phyloP scores from a whole-genome alignment of 768 basidiomycete genomes.

The Naganishia vaughanmartiniae region DNA sequence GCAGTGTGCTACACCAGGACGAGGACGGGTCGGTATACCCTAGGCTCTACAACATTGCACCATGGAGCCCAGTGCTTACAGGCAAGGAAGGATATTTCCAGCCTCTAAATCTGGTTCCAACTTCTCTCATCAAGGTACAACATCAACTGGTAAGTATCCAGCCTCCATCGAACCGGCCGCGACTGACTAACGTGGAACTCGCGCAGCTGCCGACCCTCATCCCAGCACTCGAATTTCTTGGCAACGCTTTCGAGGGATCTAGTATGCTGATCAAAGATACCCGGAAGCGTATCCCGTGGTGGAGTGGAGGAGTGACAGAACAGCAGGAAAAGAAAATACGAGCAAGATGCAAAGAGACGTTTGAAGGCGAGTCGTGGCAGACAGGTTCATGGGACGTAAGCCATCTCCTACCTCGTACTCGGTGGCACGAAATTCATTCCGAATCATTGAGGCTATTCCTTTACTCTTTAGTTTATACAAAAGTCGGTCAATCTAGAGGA shows the following conservation, averaged over 20 bases:
- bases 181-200: not conserved
- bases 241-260: slow-evolving; percentile 20
- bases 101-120: slow-evolving; percentile 17
- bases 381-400: slow-evolving; percentile 10
- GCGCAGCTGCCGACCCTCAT: slow-evolving; percentile 19
- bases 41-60: slow-evolving; percentile 19
- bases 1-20: not conserved
- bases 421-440: not conserved
- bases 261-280: slow-evolving; percentile 16
- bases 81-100: slow-evolving; percentile 14
- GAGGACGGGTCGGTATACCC: not conserved
- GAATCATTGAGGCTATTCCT: not conserved
- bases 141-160: slow-evolving; percentile 18
- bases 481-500: slow-evolving; percentile 34
- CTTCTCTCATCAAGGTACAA: slow-evolving; percentile 18
- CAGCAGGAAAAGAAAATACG: slow-evolving; percentile 13
- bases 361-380: slow-evolving; percentile 6
- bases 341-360: slow-evolving; percentile 14
- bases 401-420: not conserved
- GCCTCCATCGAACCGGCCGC: not conserved
- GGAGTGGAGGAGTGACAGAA: slow-evolving; percentile 3
- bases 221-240: slow-evolving; percentile 11
- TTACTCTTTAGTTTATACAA: not conserved
- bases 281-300: slow-evolving; percentile 13
- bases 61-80: slow-evolving; percentile 10